These are phyloP conservation scores for Harringtonia aguacate DNA, from an alignment of 2,329 filamentous ascomycete species.

Conservation along the genomic window DNA sequence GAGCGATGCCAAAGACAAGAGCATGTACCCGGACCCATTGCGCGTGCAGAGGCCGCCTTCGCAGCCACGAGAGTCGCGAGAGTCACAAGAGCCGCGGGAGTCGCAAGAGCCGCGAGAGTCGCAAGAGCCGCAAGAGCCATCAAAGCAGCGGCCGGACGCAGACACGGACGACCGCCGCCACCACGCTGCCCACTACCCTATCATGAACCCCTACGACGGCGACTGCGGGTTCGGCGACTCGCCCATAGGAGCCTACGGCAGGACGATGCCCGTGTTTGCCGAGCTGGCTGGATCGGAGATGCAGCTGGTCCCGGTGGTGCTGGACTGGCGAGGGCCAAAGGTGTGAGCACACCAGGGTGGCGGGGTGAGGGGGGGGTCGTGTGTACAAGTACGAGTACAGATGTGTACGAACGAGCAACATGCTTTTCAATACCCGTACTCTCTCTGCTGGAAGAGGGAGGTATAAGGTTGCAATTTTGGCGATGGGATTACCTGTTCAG, in stretches of 20 bases:
- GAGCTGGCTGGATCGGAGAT: constrained; percentile 5
- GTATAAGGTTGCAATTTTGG: too few relatives aligned
- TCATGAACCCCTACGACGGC: constrained; percentile 17
- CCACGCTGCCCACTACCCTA: constrained; percentile 15
- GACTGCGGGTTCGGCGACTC: background rate
- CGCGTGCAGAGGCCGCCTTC: background rate
- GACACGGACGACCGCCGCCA: background rate
- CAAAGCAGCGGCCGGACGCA: too few relatives aligned
- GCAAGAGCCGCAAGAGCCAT: background rate
- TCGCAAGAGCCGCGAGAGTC: background rate
- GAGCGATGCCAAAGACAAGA: background rate
- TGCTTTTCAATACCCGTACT: too few relatives aligned
- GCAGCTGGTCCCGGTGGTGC: background rate
- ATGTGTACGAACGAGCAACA: too few relatives aligned
- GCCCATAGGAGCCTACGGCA: background rate
- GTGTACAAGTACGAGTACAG: too few relatives aligned
- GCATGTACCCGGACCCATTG: constrained; percentile 5
- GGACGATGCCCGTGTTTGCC: constrained; percentile 5
- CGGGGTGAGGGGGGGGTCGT: too few relatives aligned
- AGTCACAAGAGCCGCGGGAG: background rate
- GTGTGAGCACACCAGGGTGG: too few relatives aligned
- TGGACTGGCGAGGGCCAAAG: background rate
- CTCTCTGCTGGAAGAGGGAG: too few relatives aligned
- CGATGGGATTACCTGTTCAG: too few relatives aligned
- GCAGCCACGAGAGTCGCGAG: background rate